These are phyloP conservation scores for Arthrobotrys entomopaga DNA, from an alignment of 2,329 filamentous ascomycete genomes.

Conservation along the genomic window DNA sequence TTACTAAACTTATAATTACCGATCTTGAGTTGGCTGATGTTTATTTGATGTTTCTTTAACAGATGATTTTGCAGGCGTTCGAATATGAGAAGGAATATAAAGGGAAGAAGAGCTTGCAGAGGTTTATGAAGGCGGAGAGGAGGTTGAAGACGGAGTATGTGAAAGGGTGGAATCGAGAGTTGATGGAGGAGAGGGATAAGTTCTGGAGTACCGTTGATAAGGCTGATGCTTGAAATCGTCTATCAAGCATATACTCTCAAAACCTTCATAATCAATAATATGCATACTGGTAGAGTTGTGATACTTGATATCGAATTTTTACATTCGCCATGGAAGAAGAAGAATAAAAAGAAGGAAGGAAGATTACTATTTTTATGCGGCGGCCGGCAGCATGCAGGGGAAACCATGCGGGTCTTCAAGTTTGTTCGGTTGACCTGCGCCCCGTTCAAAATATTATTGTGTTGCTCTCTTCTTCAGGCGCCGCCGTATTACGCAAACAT, in stretches of 20 bases:
- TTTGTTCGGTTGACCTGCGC: too few relatives aligned
- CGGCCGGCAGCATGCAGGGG: neutral
- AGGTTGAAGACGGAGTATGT: constrained; percentile 35
- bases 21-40: neutral
- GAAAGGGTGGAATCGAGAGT: constrained; percentile 40
- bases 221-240: too few relatives aligned
- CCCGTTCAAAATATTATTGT: neutral
- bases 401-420: neutral
- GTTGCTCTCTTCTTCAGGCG: constrained; percentile 5
- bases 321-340: neutral
- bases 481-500: constrained; percentile 27
- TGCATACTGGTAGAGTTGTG: too few relatives aligned
- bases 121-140: constrained; percentile 39
- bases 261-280: neutral
- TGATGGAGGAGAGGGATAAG: constrained; percentile 31
- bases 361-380: neutral
- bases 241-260: too few relatives aligned
- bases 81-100: constrained; percentile 46
- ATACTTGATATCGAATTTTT: neutral
- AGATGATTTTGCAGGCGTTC: constrained; percentile 50
- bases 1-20: neutral
- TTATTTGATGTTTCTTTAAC: neutral
- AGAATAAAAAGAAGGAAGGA: neutral
- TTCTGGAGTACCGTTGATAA: constrained; percentile 27
- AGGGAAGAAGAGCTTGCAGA: constrained; percentile 29